A percentile compares a stretch with the other conserved stretches of the same genome.
phyloP scores from a whole-genome alignment of 2,329 filamentous ascomycete genomes.

The Ceratocystis variospora region DNA sequence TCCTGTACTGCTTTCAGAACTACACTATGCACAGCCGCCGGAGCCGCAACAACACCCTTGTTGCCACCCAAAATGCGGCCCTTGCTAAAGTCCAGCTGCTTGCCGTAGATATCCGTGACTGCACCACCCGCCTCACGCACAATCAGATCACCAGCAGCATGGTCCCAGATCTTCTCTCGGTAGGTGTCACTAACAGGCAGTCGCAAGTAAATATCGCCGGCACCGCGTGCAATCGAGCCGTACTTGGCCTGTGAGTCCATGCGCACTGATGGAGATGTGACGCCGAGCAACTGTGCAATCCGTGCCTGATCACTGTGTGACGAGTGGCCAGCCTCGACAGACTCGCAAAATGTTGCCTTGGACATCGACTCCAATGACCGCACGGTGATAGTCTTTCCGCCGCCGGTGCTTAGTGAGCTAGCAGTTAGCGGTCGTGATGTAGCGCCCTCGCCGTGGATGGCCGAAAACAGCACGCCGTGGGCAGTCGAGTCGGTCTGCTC shows the following conservation, averaged over 20 bases:
- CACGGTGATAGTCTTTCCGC: slow-evolving; percentile 47
- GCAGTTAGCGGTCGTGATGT: slow-evolving; percentile 58
- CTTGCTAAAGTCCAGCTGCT: slow-evolving; percentile 69
- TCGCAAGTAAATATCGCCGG: slow-evolving; percentile 86
- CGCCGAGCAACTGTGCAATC: slow-evolving; percentile 73
- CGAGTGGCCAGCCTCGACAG: slow-evolving; percentile 85
- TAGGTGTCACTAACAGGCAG: slow-evolving; percentile 76
- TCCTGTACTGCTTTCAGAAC: slow-evolving; percentile 73
- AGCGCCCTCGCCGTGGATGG: slow-evolving; percentile 65
- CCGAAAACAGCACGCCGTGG: slow-evolving; percentile 78
- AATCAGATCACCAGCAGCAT: slow-evolving; percentile 87
- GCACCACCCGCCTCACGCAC: slow-evolving; percentile 85
- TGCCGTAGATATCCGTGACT: slow-evolving; percentile 80
- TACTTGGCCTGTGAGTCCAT: slow-evolving; percentile 99
- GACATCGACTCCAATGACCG: slow-evolving; percentile 58
- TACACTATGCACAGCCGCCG: slow-evolving; percentile 56
- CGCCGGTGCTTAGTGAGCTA: slow-evolving; percentile 37
- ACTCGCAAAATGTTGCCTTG: slow-evolving; percentile 87
- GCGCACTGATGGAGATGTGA: slow-evolving; percentile 75
- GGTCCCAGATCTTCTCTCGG: slow-evolving; percentile 99
- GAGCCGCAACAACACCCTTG: slow-evolving; percentile 86
- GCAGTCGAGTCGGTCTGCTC: slow-evolving; percentile 58
- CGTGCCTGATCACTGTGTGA: slow-evolving; percentile 62
- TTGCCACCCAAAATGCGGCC: slow-evolving; percentile 80
- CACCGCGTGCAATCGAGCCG: slow-evolving; percentile 82